Evolutionary conservation across 805 yeast genomes (phyloP).

Genomic region (Pichia californica): DNA sequence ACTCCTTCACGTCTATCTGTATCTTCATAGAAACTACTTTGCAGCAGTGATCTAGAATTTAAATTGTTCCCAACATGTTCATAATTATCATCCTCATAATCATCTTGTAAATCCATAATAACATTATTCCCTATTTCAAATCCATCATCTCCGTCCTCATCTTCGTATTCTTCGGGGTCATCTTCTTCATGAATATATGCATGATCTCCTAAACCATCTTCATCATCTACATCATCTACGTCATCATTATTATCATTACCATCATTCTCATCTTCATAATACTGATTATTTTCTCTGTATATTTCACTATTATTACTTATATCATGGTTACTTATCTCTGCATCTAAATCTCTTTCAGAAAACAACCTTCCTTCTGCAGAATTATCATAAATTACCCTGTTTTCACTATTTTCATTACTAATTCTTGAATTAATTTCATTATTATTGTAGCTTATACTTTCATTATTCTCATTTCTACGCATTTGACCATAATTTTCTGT

Average conservation of each 20-base stretch:
- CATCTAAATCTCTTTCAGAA: conserved; percentile 37
- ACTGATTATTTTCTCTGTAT: conserved; percentile 25
- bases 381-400: conserved; percentile 16
- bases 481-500: conserved; percentile 16
- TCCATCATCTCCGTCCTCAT: conserved; percentile 23
- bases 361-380: conserved; percentile 1
- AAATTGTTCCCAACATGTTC: not conserved
- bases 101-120: conserved; percentile 9
- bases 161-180: conserved; percentile 20
- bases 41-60: conserved; percentile 3
- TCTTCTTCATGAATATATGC: conserved; percentile 1
- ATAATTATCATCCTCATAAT: conserved; percentile 9
- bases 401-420: not conserved
- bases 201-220: not conserved
- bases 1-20: not conserved
- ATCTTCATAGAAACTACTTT: conserved; percentile 12
- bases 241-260: not conserved
- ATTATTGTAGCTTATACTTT: conserved; percentile 9
- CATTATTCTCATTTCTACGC: conserved; percentile 10
- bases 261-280: conserved; percentile 12
- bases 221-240: conserved; percentile 8
- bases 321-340: conserved; percentile 37
- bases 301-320: conserved; percentile 23
- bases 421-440: conserved; percentile 1
- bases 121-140: conserved; percentile 18